A percentile compares a stretch with the other conserved stretches of the same genome.
Evolutionary conservation across 2,329 filamentous ascomycete genomes (phyloP).

Genomic region (Nakataea oryzae): DNA sequence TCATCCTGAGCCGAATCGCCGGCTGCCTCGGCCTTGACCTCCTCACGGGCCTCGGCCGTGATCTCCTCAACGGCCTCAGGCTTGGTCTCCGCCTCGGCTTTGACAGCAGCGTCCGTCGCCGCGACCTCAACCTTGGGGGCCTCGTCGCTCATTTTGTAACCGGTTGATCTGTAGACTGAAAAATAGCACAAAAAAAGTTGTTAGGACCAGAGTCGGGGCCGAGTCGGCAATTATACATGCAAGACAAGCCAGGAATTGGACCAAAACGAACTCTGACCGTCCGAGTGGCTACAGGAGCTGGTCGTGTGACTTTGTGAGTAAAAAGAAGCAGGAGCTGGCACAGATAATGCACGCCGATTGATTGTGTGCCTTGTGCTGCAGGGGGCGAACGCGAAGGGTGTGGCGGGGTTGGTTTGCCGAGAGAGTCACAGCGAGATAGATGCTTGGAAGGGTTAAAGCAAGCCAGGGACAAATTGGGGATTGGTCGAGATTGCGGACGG

Average conservation of each 20-base stretch:
- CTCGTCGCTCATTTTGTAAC: conserved; percentile 2
- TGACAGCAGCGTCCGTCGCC: no score
- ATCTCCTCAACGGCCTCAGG: conserved; percentile 15
- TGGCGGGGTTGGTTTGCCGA: not conserved
- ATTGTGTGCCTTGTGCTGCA: not conserved
- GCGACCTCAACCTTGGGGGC: conserved; percentile 2
- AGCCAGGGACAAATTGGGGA: not conserved
- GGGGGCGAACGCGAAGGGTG: not conserved
- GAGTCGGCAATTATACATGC: not conserved
- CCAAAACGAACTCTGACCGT: not conserved
- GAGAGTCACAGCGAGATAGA: not conserved
- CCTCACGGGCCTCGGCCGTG: conserved; percentile 9
- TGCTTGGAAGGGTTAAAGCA: not conserved
- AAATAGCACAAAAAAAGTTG: not conserved
- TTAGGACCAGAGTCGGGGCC: not conserved
- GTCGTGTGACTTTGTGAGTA: not conserved
- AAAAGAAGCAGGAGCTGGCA: not conserved
- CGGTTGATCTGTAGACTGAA: not conserved
- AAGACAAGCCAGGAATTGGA: not conserved
- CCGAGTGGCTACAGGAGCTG: not conserved
- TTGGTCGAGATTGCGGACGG: not conserved
- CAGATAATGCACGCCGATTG: not conserved
- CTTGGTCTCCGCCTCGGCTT: conserved; percentile 15
- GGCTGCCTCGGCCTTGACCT: conserved; percentile 9
- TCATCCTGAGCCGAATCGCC: conserved; percentile 5